phyloP scores from a whole-genome alignment of 306 rosid species.

The Citrullus mucosospermus region DNA sequence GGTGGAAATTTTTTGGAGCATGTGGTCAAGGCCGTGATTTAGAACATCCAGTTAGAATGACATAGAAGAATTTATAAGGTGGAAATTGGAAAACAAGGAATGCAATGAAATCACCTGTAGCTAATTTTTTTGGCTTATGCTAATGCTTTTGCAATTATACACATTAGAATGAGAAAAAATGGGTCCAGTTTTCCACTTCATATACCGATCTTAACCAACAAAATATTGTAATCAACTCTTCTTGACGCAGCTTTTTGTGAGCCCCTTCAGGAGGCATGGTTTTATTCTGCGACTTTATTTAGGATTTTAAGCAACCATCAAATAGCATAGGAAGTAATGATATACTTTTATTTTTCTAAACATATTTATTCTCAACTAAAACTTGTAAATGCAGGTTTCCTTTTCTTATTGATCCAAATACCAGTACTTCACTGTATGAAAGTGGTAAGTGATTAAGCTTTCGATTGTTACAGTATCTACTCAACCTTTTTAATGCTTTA shows the following conservation, averaged over 20 bases:
- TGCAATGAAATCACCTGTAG: not conserved
- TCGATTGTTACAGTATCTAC: not conserved
- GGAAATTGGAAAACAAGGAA: not conserved
- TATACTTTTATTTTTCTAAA: not conserved
- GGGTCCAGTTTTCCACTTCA: not conserved
- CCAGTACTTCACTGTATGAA: conserved; percentile 59
- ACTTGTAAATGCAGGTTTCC: conserved; percentile 61
- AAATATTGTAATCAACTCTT: not conserved
- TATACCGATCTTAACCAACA: not conserved
- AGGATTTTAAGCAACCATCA: not conserved
- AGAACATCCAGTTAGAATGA: not conserved
- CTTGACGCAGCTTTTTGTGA: not conserved
- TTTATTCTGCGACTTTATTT: not conserved
- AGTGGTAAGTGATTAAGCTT: conserved; percentile 45
- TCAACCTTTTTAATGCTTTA: not conserved
- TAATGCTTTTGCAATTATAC: not conserved
- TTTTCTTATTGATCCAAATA: conserved; percentile 61
- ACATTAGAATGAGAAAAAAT: not conserved
- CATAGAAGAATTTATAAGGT: not conserved
- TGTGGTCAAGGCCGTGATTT: not conserved
- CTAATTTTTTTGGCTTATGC: not conserved
- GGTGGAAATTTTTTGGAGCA: not conserved
- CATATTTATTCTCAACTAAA: not conserved
- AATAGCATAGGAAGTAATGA: not conserved
- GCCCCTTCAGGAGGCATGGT: not conserved